These are phyloP conservation scores for Coleophoma eucalyptorum DNA, from an alignment of 2,329 filamentous ascomycete species.

Conservation along the genomic window DNA sequence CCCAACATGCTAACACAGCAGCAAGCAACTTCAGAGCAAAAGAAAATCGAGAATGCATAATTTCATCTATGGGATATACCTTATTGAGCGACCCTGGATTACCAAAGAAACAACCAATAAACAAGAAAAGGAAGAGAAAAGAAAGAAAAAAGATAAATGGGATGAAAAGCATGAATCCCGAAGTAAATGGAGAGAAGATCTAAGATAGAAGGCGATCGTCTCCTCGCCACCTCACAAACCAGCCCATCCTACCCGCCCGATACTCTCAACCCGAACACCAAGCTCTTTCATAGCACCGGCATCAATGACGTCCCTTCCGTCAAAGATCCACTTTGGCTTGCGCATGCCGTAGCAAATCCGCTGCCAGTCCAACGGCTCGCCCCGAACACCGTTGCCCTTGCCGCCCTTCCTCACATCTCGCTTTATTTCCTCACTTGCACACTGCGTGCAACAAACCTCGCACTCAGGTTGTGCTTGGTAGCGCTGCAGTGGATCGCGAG, in stretches of 20 bases:
- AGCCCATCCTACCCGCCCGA: slow-evolving; percentile 10
- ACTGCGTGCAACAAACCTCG: slow-evolving; percentile 25
- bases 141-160: too few relatives aligned
- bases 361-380: slow-evolving; percentile 38
- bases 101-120: too few relatives aligned
- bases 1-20: too few relatives aligned
- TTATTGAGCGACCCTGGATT: too few relatives aligned
- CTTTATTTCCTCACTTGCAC: slow-evolving; percentile 25
- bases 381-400: slow-evolving; percentile 8
- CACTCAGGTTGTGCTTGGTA: slow-evolving; percentile 21
- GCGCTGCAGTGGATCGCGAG: slow-evolving; percentile 19
- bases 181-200: too few relatives aligned
- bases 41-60: too few relatives aligned
- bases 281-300: slow-evolving; percentile 20
- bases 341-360: slow-evolving; percentile 39
- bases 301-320: slow-evolving; percentile 34
- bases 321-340: slow-evolving; percentile 45
- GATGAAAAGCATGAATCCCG: too few relatives aligned
- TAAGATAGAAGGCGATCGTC: too few relatives aligned
- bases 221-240: background rate
- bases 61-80: too few relatives aligned
- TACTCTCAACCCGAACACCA: slow-evolving; percentile 25
- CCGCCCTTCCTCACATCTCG: background rate
- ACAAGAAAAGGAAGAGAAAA: too few relatives aligned
- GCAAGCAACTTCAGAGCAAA: too few relatives aligned